phyloP scores from a whole-genome alignment of 1,284 basidiomycete species.

The Porphyrellus sp. region DNA sequence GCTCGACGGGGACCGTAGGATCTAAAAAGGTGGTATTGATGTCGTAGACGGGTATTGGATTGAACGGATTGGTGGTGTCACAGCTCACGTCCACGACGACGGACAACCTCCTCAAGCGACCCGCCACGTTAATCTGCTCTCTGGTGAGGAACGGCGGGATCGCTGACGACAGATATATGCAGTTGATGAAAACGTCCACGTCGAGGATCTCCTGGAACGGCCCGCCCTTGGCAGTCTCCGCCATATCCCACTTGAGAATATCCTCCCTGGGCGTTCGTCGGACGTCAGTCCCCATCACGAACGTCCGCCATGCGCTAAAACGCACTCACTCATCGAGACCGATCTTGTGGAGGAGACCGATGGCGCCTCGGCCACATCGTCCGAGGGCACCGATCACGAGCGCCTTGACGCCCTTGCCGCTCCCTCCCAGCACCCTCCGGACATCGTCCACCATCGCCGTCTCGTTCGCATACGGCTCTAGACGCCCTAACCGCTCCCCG shows the following conservation, averaged over 20 bases:
- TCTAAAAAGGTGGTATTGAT: constrained; percentile 95
- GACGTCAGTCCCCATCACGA: not conserved
- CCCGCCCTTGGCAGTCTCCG: constrained; percentile 95
- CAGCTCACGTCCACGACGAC: constrained; percentile 98
- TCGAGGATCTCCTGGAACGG: constrained; percentile 96
- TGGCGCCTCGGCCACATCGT: constrained; percentile 93
- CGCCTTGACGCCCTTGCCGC: constrained; percentile 76
- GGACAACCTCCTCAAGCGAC: constrained; percentile 65
- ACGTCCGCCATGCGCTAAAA: not conserved
- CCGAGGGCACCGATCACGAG: constrained; percentile 97
- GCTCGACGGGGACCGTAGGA: constrained; percentile 87
- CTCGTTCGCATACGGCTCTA: constrained; percentile 85
- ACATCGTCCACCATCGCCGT: constrained; percentile 76
- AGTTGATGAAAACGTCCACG: constrained; percentile 99
- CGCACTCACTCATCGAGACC: constrained; percentile 79
- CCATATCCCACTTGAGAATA: constrained; percentile 97
- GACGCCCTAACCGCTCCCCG: constrained; percentile 58
- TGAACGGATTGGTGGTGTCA: constrained; percentile 98
- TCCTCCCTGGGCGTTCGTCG: constrained; percentile 60
- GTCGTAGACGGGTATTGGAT: constrained; percentile 94
- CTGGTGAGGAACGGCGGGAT: constrained; percentile 88
- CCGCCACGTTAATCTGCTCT: constrained; percentile 74
- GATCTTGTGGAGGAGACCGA: constrained; percentile 92
- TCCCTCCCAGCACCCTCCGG: constrained; percentile 64
- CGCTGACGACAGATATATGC: constrained; percentile 91